phyloP scores from a whole-genome alignment of 441 rosid species.

The Gossypium aridum region DNA sequence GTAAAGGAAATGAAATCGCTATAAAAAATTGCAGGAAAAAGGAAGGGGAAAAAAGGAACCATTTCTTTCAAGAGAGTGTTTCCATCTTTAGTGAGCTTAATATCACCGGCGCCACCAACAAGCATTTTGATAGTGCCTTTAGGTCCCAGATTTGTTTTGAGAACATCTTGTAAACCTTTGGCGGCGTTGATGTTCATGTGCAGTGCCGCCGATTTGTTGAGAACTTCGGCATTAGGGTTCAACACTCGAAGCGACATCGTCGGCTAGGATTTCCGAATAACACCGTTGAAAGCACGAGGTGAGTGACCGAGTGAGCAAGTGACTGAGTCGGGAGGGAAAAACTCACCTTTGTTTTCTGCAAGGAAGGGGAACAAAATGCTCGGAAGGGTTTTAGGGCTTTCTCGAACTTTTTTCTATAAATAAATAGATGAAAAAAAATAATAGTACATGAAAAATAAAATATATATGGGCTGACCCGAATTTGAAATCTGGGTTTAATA shows the following conservation, averaged over 20 bases:
- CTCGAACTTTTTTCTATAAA: background rate
- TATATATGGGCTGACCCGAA: background rate
- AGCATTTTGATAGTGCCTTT: slow-evolving; percentile 99
- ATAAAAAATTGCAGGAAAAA: background rate
- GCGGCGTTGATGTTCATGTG: slow-evolving; percentile 99
- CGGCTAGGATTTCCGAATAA: background rate
- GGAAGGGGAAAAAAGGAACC: slow-evolving; percentile 27
- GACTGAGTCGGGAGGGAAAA: background rate
- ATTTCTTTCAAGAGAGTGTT: slow-evolving; percentile 93
- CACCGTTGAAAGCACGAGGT: background rate
- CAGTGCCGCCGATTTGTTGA: slow-evolving; percentile 96
- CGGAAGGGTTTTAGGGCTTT: background rate
- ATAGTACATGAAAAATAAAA: background rate
- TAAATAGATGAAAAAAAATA: no score
- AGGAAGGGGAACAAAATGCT: background rate
- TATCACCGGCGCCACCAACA: slow-evolving; percentile 96
- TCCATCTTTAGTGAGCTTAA: slow-evolving; percentile 93
- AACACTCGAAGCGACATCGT: slow-evolving; percentile 83
- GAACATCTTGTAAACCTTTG: slow-evolving; percentile 80
- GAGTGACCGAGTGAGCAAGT: background rate
- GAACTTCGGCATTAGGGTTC: slow-evolving; percentile 97
- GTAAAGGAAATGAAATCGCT: background rate
- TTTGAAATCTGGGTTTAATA: background rate
- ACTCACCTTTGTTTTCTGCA: background rate
- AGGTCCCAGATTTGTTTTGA: slow-evolving; percentile 91